Evolutionary conservation across 2,329 filamentous ascomycete genomes (phyloP), one percentile per base, ranked within the genome.

Genomic region (Pestalotiopsis sp.): DNA sequence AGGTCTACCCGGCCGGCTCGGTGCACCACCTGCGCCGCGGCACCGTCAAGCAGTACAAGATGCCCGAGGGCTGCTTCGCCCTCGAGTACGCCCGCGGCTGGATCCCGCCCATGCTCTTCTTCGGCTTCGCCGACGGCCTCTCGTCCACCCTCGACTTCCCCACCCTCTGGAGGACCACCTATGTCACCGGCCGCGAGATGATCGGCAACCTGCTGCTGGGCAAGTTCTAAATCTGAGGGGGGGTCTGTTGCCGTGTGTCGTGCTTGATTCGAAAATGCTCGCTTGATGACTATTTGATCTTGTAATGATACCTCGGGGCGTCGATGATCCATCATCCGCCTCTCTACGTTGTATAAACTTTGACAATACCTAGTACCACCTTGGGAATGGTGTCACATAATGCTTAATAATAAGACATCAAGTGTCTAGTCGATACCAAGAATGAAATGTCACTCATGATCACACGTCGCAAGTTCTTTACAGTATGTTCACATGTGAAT

Each of bases 81-180:
- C 86, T 96, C 74, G 93, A 95, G 85, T 93, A 95, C 80, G 93
- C 93, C 61, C 86, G 91, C 73, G 94, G 94, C 71, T 97, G 93
- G 93, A 97, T 97, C 80, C 94, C 94, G 61, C 92, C 92, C 68
- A 97, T 97, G 94, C 84, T 97, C 65, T 92, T 92, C 80, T 97
- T 97, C 80, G 94, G 94, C 69, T 95, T 92, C 79, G 92, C 93
- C 71, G 94, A 97, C 81, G 90, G 88, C 61, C 86, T 97, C 69
- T 89, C 86, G 67, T 94, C 91, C 81, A 97, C 94, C 4, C 84
- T 97, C 72, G 94, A 97, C 80, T 88, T 97, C 78, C 89, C 88
- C n/a, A 97, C 94, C 1, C 80, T 97, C 76, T 96, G 92, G 92
- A 87, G 87, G 75, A 97, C 92, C n/a, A 88, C 88, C 41, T 85